phyloP scores from a whole-genome alignment of 1,284 basidiomycete species.

The Sporisorium iseilematis-ciliati region DNA sequence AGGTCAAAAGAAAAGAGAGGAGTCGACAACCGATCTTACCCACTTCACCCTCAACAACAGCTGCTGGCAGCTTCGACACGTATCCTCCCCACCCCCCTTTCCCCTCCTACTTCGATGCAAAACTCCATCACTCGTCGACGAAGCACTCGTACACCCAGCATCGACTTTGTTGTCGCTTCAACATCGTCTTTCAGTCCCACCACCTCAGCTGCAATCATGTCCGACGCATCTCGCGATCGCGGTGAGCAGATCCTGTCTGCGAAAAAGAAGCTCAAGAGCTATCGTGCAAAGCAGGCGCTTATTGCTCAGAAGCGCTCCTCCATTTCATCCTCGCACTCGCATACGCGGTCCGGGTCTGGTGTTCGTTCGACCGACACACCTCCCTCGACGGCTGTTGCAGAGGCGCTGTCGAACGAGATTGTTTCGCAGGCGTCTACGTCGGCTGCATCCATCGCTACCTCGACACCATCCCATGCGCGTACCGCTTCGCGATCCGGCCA shows the following conservation, averaged over 20 bases:
- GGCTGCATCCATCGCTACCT: constrained; percentile 6
- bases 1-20: constrained; percentile 29
- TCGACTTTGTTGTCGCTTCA: constrained; percentile 10
- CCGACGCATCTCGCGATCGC: constrained; percentile 33
- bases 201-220: constrained; percentile 9
- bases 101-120: constrained; percentile 9
- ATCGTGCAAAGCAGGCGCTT: constrained; percentile 62
- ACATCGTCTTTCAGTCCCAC: background rate
- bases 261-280: constrained; percentile 66
- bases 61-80: constrained; percentile 33
- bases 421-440: constrained; percentile 40
- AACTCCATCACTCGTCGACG: constrained; percentile 8
- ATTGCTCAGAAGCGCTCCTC: constrained; percentile 51
- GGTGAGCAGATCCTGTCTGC: constrained; percentile 60
- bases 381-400: constrained; percentile 15
- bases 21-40: background rate
- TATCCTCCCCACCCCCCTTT: background rate
- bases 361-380: constrained; percentile 19
- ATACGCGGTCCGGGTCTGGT: constrained; percentile 29
- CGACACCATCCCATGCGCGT: constrained; percentile 19
- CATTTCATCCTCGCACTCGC: constrained; percentile 30
- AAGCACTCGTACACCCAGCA: constrained; percentile 12
- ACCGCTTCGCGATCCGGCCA: constrained; percentile 51
- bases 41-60: constrained; percentile 4
- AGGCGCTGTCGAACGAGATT: constrained; percentile 36